Base-by-base conservation (phyloP, 129 eudicot species). In the Glebionis coronaria region DNA sequence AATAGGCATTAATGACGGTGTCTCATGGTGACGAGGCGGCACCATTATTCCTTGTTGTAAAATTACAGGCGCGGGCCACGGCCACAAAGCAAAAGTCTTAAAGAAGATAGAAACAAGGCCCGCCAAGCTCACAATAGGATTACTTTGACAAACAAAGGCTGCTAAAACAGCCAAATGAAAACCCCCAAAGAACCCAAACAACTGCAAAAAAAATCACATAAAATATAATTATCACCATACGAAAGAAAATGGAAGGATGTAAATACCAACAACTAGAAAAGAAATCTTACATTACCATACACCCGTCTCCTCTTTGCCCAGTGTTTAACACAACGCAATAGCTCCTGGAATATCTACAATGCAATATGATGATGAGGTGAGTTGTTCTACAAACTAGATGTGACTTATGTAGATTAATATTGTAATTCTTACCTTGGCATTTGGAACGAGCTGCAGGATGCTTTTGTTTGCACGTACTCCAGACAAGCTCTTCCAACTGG, bases 251-350 rank as follows among this genome's bases (percentile, higher is more conserved):
- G 28, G 42, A 75, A 27, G 12, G 4, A 21, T 20, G 35, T 20
- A 31, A 56, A 45, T 42, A 12, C 40, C 40, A 35, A 35, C 40
- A 35, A 35, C 25, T 27, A 59, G 9, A 29, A n/a, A 9, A 4
- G 10, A 56, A 64, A n/a, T 20, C 91, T 78, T 84, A 88, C 95
- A 73, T 84, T 71, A 46, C 91, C 82, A 73, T 84, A 88, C 69
- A 88, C 72, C 75, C 91, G 91, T 68, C 95, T 82, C 53, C 84
- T 75, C 74, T 76, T 88, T 47, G 91, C 91, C 91, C 95, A 88
- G 29, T 76, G 63, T 69, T 73, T 88, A 14, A 84, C 68, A 74
- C 88, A 80, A 2, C 78, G 71, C 77, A 82, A 70, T 49, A 82
- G 13, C 70, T 86, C 65, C 64, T 71, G 75, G 60, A 82, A 88